A percentile compares a stretch with the other conserved stretches of the same genome.
These are phyloP conservation scores for Colletotrichum spaethianum DNA, from an alignment of 2,329 filamentous ascomycete genomes.

Conservation along the genomic window DNA sequence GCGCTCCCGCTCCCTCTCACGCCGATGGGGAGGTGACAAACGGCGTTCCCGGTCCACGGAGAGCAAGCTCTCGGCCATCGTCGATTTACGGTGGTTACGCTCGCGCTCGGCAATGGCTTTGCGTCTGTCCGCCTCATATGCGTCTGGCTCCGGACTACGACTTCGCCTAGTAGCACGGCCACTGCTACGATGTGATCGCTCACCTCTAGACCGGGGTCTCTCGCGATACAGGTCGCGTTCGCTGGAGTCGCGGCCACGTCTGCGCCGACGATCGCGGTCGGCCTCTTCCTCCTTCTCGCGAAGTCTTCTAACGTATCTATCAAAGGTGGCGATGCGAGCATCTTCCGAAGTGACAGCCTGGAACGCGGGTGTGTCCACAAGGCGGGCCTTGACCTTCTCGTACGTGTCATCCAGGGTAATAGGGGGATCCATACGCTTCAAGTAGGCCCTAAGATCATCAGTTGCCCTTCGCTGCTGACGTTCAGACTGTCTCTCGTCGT, in stretches of 20 bases:
- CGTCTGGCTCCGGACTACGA: conserved; percentile 91
- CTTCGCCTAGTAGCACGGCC: conserved; percentile 75
- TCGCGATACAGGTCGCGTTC: conserved; percentile 72
- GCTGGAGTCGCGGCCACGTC: conserved; percentile 68
- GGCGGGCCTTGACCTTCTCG: conserved; percentile 85
- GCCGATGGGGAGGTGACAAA: conserved; percentile 56
- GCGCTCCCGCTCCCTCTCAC: conserved; percentile 47
- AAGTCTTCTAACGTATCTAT: conserved; percentile 91
- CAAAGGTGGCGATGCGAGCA: conserved; percentile 85
- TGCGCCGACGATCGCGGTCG: conserved; percentile 75
- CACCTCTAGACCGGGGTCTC: conserved; percentile 70
- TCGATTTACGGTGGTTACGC: conserved; percentile 88
- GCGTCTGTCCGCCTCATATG: conserved; percentile 94
- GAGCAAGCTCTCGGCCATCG: conserved; percentile 75
- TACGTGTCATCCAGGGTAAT: conserved; percentile 85
- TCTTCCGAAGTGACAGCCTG: conserved; percentile 87
- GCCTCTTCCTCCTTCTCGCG: conserved; percentile 90
- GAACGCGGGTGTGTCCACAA: conserved; percentile 88
- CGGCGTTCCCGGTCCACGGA: conserved; percentile 62
- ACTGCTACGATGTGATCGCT: conserved; percentile 73
- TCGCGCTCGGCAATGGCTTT: conserved; percentile 95
- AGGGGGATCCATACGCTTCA: conserved; percentile 92
- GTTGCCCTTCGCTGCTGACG: conserved; percentile 87
- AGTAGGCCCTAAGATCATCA: conserved; percentile 85
- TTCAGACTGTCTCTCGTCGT: conserved; percentile 89